Conservation (phyloP, 1,284 basidiomycete species). For the Apiotrichum laibachii region DNA sequence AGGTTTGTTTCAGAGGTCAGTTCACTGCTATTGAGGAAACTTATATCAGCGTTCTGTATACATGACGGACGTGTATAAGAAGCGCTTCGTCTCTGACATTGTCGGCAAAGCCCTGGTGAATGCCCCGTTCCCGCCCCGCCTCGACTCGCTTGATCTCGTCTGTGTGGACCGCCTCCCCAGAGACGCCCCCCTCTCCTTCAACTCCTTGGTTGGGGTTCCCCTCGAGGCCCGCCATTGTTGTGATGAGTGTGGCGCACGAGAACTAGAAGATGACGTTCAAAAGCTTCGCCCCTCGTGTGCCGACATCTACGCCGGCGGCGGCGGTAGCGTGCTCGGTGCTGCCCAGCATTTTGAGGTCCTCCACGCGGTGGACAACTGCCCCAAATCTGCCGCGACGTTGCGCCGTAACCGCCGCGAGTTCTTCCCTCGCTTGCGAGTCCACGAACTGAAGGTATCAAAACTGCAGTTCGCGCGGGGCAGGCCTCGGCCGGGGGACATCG, state of each 20-base stretch:
- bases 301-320: constrained; percentile 40
- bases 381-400: constrained; percentile 20
- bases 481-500: neutral
- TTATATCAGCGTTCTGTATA: constrained; percentile 12
- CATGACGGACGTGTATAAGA: neutral
- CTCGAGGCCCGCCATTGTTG: neutral
- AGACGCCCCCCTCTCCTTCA: neutral
- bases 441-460: neutral
- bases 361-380: constrained; percentile 27
- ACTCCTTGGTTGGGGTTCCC: neutral
- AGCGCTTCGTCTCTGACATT: neutral
- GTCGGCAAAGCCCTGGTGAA: neutral
- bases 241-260: neutral
- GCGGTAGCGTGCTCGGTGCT: constrained; percentile 28
- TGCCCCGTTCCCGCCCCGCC: too few species aligned
- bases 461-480: neutral
- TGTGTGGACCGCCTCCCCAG: neutral
- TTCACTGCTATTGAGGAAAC: neutral
- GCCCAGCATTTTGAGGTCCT: constrained; percentile 23
- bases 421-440: neutral
- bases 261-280: neutral
- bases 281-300: constrained; percentile 17
- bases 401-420: constrained; percentile 1
- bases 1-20: constrained; percentile 7
- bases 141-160: too few species aligned